Conservation (phyloP, 2,329 filamentous ascomycete species). For the Cytospora chrysosperma region DNA sequence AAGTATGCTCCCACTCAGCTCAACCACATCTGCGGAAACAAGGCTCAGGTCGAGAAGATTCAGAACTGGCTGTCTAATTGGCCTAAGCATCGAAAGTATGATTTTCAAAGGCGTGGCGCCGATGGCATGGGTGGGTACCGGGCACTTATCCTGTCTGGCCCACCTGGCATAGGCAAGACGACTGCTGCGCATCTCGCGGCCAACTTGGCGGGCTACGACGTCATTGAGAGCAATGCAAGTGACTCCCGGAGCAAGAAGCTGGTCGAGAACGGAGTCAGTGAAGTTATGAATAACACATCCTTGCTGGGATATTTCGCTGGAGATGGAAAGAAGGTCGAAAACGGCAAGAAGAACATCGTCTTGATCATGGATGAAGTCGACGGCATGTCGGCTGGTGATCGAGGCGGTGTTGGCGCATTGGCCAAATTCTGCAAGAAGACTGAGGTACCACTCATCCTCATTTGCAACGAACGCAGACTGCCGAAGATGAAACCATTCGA, state of each 20-base stretch:
- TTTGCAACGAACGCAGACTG: conserved; percentile 90
- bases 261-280: conserved; percentile 82
- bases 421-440: conserved; percentile 96
- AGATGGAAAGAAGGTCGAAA: conserved; percentile 77
- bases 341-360: conserved; percentile 86
- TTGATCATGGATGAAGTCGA: conserved; percentile 99
- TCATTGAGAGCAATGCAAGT: conserved; percentile 93
- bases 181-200: conserved; percentile 94
- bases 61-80: conserved; percentile 85
- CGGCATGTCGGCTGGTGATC: conserved; percentile 96
- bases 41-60: conserved; percentile 82
- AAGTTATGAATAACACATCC: conserved; percentile 91
- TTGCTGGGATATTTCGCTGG: conserved; percentile 86
- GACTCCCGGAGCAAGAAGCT: conserved; percentile 95
- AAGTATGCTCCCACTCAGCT: conserved; percentile 90
- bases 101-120: conserved; percentile 78
- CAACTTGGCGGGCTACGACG: conserved; percentile 87
- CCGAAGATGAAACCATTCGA: conserved; percentile 99
- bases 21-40: conserved; percentile 93
- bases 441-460: conserved; percentile 90
- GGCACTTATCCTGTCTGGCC: conserved; percentile 92
- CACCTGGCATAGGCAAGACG: conserved; percentile 95
- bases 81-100: conserved; percentile 71
- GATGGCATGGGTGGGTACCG: conserved; percentile 82
- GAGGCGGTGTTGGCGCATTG: conserved; percentile 90